Evolutionary conservation across 225 moss, liverwort and hornwort species (phyloP), one percentile per base, ranked within the genome.

Genomic region (Physcomitrium patens): DNA sequence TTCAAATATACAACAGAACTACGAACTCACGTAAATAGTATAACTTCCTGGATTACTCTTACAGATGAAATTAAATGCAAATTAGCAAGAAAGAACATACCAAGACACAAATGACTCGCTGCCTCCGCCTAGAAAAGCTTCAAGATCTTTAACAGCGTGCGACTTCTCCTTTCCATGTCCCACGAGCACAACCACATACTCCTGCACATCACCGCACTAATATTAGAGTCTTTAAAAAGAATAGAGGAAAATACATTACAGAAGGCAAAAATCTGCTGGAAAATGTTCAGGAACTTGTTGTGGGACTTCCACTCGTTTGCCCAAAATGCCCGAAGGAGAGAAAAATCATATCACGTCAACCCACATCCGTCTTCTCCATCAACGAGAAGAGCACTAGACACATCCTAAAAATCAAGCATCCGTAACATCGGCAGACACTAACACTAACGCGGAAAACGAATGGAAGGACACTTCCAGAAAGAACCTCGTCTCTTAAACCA

Each of bases 81-180:
- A 67, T 19, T 23, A 53, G 46, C 49, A 51, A 11, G 22, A 47
- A 16, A 65, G 52, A 10, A 45, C 85, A 64, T 90, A 93, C 93
- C 93, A 94, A 67, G 85, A 65, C 43, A 94, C 93, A 73, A 94
- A 94, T 45, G 89, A 86, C 63, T 74, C 81, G 73, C 91, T 91
- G 69, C 91, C 89, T 63, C 88, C 86, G 47, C 93, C 93, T 78
- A 94, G 85, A 71, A 91, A 94, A 28, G 93, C 93, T 88, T 94
- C 93, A 67, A 94, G 84, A 74, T 94, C 89, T 78, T 79, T 88
- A 18, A 89, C 80, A 69, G 93, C 93, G 69, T 90, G 91, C 60
- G 82, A n/a, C 64, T 83, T 86, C 55, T 86, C 89, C 78, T 91
- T 94, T 61, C 93, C 93, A 57, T 94, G 91, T 60, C 89, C 89